These are phyloP conservation scores for Santalum album DNA, from an alignment of 164 flowering plant genomes.

Conservation along the genomic window DNA sequence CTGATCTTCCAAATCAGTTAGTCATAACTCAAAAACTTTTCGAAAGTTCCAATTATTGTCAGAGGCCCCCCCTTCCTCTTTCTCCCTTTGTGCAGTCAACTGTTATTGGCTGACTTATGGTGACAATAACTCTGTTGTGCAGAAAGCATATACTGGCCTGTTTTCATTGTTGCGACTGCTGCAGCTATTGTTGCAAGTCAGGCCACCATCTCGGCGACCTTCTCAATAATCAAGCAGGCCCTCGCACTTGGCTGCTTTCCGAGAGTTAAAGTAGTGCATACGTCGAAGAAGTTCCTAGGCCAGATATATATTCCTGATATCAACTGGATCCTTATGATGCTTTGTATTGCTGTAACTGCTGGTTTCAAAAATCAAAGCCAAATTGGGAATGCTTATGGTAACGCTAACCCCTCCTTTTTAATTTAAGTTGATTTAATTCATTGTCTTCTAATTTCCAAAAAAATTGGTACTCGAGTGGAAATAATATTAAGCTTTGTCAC, in stretches of 20 bases:
- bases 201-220: conserved; percentile 83
- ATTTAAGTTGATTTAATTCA: too few species aligned
- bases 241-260: conserved; percentile 85
- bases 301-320: conserved; percentile 89
- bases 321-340: conserved; percentile 87
- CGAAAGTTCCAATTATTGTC: too few species aligned
- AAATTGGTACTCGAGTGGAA: too few species aligned
- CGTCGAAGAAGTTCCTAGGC: conserved; percentile 65
- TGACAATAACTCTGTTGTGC: conserved; percentile 15
- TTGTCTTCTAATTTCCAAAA: too few species aligned
- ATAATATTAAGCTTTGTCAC: too few species aligned
- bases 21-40: too few species aligned
- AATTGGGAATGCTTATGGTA: conserved; percentile 94
- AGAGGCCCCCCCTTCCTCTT: too few species aligned
- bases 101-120: not conserved
- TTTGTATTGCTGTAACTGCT: conserved; percentile 75
- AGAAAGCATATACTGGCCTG: conserved; percentile 86
- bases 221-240: conserved; percentile 86
- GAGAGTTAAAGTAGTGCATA: conserved; percentile 79
- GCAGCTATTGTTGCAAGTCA: conserved; percentile 93
- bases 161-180: conserved; percentile 66
- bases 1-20: too few species aligned
- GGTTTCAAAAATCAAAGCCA: conserved; percentile 72
- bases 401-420: too few species aligned
- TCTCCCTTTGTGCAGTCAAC: too few species aligned